Evolutionary conservation across 2,329 filamentous ascomycete species (phyloP), one percentile per base, ranked within the genome.

Genomic region (Cyanodermella asteris): DNA sequence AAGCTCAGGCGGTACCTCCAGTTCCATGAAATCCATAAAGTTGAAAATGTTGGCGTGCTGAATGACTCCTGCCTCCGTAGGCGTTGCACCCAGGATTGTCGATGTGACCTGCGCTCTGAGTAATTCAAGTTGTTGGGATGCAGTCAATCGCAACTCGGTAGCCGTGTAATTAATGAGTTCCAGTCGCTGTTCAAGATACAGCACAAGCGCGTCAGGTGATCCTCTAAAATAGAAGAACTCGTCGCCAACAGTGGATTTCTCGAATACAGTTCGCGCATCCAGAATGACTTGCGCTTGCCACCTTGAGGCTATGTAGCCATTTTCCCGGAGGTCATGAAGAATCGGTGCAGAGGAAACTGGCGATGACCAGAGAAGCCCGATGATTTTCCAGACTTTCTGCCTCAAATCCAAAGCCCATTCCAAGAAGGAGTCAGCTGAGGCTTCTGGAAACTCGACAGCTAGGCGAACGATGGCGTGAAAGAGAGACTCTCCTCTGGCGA

Each of bases 31-130:
- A 48, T 97, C 87, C 38, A 91, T 87, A 13, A 94, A 60, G 35
- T 93, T 81, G 40, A 94, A 91, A 5, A 94, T 63, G 4, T 75
- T 81, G n/a, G n/a, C n/a, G n/a, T n/a, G n/a, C n/a, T n/a, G n/a
- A n/a, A n/a, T n/a, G n/a, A n/a, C n/a, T n/a, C n/a, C n/a, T n/a
- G n/a, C n/a, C n/a, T n/a, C 63, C 11, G 69, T 54, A 7, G 64
- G 57, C 6, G 78, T 67, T 20, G 73, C 69, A 5, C 87, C 87
- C 21, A 82, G 66, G n/a, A 94, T 54, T 1, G 78, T 55, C 4
- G 59, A 59, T 17, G 69, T 47, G 4, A 76, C 64, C 5, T 69
- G 60, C 28, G 69, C 55, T 43, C 77, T 76, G 26, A 75, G 53
- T 16, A 70, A 69, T 3, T 76, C 72, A 34, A 73, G 67, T 24